phyloP scores from a whole-genome alignment of 2,329 filamentous ascomycete species.

The Calonectria montana region DNA sequence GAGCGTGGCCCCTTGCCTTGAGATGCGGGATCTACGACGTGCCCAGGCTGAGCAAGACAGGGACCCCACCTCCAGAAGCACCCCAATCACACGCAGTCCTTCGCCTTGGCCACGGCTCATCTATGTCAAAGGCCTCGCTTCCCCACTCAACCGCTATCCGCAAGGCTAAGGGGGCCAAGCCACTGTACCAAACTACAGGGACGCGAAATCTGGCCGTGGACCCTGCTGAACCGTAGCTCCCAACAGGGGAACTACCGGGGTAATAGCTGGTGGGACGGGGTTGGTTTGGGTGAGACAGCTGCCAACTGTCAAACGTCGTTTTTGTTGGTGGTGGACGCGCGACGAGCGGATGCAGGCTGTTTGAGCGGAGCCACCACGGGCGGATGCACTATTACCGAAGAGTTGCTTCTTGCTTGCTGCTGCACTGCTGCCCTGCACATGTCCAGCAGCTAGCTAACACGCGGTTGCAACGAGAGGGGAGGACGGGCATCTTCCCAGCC shows the following conservation, averaged over 20 bases:
- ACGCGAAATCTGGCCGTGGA: constrained; percentile 20
- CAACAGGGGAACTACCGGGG: constrained; percentile 9
- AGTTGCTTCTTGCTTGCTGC: background rate
- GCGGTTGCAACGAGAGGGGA: background rate
- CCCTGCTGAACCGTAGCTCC: constrained; percentile 20
- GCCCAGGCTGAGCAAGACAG: constrained; percentile 13
- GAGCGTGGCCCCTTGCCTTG: constrained; percentile 18
- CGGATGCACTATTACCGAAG: background rate
- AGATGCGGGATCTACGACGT: constrained; percentile 32
- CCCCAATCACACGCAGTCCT: background rate
- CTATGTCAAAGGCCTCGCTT: constrained; percentile 8
- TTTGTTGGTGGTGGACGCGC: background rate
- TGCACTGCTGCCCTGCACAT: background rate
- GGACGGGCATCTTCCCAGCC: constrained; percentile 16
- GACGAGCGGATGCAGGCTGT: background rate
- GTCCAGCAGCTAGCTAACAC: background rate
- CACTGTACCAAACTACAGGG: constrained; percentile 35
- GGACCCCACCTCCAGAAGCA: constrained; percentile 11
- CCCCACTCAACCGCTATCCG: constrained; percentile 13
- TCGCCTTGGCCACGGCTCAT: background rate
- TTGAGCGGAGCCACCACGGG: background rate
- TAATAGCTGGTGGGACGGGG: background rate
- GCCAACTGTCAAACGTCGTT: background rate
- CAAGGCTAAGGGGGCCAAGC: constrained; percentile 21
- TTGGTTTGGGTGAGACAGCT: constrained; percentile 5